Conservation (phyloP, 2,329 filamentous ascomycete species). For the Ceratocystis eucalypticola region DNA sequence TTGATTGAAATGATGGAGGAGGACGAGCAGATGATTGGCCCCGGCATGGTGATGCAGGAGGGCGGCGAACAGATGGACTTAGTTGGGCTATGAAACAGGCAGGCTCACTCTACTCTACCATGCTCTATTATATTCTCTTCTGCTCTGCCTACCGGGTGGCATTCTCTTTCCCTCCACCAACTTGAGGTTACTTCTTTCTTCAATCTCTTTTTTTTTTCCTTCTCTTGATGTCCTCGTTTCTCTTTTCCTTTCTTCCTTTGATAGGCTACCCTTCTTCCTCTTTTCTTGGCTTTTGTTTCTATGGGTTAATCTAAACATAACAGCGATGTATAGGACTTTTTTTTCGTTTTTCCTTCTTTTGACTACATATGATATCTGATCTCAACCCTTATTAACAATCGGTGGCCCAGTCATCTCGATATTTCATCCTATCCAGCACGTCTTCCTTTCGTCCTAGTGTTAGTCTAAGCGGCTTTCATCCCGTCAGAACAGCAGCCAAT, state of each 20-base stretch:
- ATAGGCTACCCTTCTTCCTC: not conserved
- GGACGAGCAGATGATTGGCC: conserved; percentile 36
- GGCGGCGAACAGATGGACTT: conserved; percentile 24
- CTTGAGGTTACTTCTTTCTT: not conserved
- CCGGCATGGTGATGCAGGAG: conserved; percentile 24
- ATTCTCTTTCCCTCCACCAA: not conserved
- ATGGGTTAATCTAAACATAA: not conserved
- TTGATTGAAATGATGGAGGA: conserved; percentile 52
- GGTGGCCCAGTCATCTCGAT: not conserved
- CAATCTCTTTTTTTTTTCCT: not conserved
- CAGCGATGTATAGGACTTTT: not conserved
- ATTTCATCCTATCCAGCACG: not conserved
- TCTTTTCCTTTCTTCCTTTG: not conserved
- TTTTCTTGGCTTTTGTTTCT: not conserved
- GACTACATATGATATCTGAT: not conserved
- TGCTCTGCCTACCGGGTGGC: not conserved
- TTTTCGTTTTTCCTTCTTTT: not conserved
- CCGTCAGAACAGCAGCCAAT: not conserved
- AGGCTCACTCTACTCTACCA: not conserved
- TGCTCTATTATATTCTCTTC: not conserved
- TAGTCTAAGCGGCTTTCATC: not conserved
- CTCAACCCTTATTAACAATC: not conserved
- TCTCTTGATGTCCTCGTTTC: not conserved
- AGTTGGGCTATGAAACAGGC: conserved; percentile 5
- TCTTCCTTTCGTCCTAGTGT: not conserved